Percentiles rank a stretch among this genome's conserved stretches.
These are phyloP conservation scores for Mycena leptocephala DNA, from an alignment of 768 basidiomycete species.

Conservation along the genomic window DNA sequence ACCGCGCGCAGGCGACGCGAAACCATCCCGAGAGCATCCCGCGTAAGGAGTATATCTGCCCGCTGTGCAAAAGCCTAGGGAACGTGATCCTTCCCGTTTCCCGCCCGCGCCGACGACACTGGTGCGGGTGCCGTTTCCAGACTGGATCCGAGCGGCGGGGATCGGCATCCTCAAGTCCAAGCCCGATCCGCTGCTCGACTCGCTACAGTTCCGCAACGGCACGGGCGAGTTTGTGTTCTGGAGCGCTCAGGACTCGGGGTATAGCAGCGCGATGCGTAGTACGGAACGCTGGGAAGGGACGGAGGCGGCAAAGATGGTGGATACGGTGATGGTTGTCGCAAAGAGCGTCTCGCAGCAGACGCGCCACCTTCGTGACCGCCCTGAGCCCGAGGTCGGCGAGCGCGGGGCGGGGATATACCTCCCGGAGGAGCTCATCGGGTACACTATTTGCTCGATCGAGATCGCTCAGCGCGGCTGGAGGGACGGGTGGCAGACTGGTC, in stretches of 20 bases:
- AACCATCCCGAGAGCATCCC: slow-evolving; percentile 97
- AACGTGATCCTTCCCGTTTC: slow-evolving; percentile 93
- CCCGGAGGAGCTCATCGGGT: slow-evolving; percentile 92
- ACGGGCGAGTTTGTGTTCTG: slow-evolving; percentile 94
- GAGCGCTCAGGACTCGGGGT: slow-evolving; percentile 86
- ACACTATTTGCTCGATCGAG: slow-evolving; percentile 89
- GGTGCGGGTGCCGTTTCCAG: slow-evolving; percentile 79
- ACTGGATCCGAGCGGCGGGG: slow-evolving; percentile 93
- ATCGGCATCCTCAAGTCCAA: slow-evolving; percentile 91
- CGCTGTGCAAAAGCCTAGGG: slow-evolving; percentile 96
- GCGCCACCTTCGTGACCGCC: slow-evolving; percentile 83
- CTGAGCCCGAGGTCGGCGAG: slow-evolving; percentile 80
- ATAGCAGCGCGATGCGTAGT: slow-evolving; percentile 69
- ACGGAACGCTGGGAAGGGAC: slow-evolving; percentile 67
- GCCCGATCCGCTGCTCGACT: slow-evolving; percentile 80
- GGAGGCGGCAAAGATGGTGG: slow-evolving; percentile 86
- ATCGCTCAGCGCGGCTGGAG: slow-evolving; percentile 82
- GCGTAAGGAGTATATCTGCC: slow-evolving; percentile 96
- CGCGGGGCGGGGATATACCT: slow-evolving; percentile 91
- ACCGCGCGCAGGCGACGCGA: slow-evolving; percentile 89
- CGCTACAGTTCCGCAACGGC: slow-evolving; percentile 83
- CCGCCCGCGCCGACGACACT: slow-evolving; percentile 61
- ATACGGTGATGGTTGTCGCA: slow-evolving; percentile 86
- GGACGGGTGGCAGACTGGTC: slow-evolving; percentile 61
- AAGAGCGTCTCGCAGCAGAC: slow-evolving; percentile 90